phyloP scores from a whole-genome alignment of 202 grass and related monocot species.

The Bolboschoenoplectus hybrid region DNA sequence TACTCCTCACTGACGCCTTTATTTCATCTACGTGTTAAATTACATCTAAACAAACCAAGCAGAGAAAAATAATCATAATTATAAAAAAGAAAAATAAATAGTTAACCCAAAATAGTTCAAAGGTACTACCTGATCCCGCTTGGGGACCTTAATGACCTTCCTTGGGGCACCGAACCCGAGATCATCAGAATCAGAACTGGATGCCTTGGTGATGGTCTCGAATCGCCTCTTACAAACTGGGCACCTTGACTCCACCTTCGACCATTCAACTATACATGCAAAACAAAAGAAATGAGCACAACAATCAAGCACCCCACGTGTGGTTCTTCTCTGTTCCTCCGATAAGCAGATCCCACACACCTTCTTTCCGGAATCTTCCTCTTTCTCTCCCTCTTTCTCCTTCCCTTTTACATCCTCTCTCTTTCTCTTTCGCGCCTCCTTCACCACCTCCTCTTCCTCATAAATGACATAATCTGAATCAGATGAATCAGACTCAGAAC shows the following conservation, averaged over 20 bases:
- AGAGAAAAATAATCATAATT: conserved; percentile 11
- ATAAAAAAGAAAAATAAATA: conserved; percentile 11
- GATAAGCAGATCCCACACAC: conserved; percentile 87
- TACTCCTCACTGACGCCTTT: background rate
- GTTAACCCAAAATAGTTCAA: conserved; percentile 12
- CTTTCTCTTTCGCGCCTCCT: conserved; percentile 42
- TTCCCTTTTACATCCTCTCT: conserved; percentile 68
- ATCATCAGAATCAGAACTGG: conserved; percentile 57
- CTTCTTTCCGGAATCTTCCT: conserved; percentile 58
- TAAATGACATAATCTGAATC: conserved; percentile 73
- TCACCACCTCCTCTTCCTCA: conserved; percentile 57
- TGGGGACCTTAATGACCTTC: conserved; percentile 72
- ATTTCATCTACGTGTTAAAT: background rate
- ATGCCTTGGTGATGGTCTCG: conserved; percentile 81
- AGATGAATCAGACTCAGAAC: conserved; percentile 47
- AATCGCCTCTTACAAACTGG: conserved; percentile 91
- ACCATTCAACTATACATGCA: conserved; percentile 89
- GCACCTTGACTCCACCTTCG: conserved; percentile 88
- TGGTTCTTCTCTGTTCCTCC: conserved; percentile 66
- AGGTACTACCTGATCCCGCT: conserved; percentile 82
- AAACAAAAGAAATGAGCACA: conserved; percentile 97
- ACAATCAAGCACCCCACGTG: conserved; percentile 75
- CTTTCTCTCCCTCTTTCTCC: conserved; percentile 53
- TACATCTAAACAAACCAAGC: conserved; percentile 5
- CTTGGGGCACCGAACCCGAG: conserved; percentile 54